Evolutionary conservation across 2,329 filamentous ascomycete genomes (phyloP).

Genomic region (Fusarium zealandicum): DNA sequence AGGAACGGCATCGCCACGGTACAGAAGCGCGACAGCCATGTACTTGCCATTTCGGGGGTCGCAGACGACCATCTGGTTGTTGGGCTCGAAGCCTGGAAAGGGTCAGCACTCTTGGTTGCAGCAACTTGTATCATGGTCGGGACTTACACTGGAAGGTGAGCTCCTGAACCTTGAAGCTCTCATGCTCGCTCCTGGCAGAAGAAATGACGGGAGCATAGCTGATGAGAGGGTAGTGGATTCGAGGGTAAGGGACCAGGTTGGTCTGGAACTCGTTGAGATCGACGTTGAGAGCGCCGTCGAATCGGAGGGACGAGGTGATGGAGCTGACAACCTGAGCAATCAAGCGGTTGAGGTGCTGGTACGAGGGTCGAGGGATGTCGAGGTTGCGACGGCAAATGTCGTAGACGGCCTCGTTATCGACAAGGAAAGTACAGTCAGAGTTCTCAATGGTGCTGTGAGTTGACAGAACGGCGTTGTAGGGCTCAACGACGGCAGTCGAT

Average conservation of each 20-base stretch:
- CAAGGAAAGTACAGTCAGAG: slow-evolving; percentile 80
- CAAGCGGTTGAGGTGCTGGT: slow-evolving; percentile 75
- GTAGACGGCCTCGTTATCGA: slow-evolving; percentile 79
- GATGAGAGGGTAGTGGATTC: slow-evolving; percentile 78
- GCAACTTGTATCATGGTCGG: neutral
- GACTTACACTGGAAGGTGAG: slow-evolving; percentile 75
- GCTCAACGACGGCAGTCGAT: slow-evolving; percentile 75
- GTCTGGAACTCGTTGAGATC: slow-evolving; percentile 82
- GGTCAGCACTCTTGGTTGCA: slow-evolving; percentile 36
- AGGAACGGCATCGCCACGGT: slow-evolving; percentile 75
- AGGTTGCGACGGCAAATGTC: slow-evolving; percentile 77
- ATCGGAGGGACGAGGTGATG: slow-evolving; percentile 75
- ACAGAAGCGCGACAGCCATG: slow-evolving; percentile 76
- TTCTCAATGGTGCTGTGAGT: slow-evolving; percentile 80
- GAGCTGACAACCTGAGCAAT: slow-evolving; percentile 79
- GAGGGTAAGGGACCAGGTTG: slow-evolving; percentile 76
- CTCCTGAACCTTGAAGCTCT: slow-evolving; percentile 87
- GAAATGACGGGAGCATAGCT: slow-evolving; percentile 76
- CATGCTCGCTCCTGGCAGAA: slow-evolving; percentile 78
- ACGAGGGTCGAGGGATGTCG: slow-evolving; percentile 72
- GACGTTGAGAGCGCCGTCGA: slow-evolving; percentile 76
- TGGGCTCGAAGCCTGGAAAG: slow-evolving; percentile 71
- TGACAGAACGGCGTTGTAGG: slow-evolving; percentile 76
- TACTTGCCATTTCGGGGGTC: slow-evolving; percentile 78
- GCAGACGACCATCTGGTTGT: slow-evolving; percentile 82